These are phyloP conservation scores for Durio zibethinus DNA, from an alignment of 345 rosid species.

Conservation along the genomic window DNA sequence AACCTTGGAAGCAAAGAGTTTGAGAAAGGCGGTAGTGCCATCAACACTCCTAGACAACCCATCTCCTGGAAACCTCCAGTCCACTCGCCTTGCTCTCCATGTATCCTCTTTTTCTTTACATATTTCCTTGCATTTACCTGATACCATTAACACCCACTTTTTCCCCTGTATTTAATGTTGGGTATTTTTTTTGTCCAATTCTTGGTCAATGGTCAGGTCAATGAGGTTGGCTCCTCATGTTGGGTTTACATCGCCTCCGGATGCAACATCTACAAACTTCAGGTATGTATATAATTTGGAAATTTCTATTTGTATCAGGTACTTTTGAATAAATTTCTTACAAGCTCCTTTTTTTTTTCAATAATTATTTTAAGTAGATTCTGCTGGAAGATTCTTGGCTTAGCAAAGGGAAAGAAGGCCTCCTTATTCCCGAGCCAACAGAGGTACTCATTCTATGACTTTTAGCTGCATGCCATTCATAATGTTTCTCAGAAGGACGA, in stretches of 20 bases:
- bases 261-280: slow-evolving; percentile 45
- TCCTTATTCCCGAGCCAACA: slow-evolving; percentile 47
- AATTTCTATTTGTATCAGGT: background rate
- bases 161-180: background rate
- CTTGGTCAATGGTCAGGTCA: slow-evolving; percentile 27
- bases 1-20: slow-evolving; percentile 40
- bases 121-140: background rate
- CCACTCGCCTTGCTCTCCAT: slow-evolving; percentile 70
- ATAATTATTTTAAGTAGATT: slow-evolving; percentile 31
- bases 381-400: slow-evolving; percentile 39
- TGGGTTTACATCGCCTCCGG: slow-evolving; percentile 67
- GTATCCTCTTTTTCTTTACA: slow-evolving; percentile 17
- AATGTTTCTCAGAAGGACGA: background rate
- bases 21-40: slow-evolving; percentile 51
- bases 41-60: slow-evolving; percentile 46
- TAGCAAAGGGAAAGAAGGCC: slow-evolving; percentile 56
- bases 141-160: background rate
- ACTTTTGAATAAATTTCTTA: background rate
- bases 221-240: slow-evolving; percentile 43
- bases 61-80: slow-evolving; percentile 60
- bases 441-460: slow-evolving; percentile 29
- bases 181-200: background rate
- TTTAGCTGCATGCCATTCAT: background rate
- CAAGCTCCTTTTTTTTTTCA: background rate
- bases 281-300: slow-evolving; percentile 22